phyloP scores from a whole-genome alignment of 495 filamentous ascomycete genomes.

The Bacidia rubella region DNA sequence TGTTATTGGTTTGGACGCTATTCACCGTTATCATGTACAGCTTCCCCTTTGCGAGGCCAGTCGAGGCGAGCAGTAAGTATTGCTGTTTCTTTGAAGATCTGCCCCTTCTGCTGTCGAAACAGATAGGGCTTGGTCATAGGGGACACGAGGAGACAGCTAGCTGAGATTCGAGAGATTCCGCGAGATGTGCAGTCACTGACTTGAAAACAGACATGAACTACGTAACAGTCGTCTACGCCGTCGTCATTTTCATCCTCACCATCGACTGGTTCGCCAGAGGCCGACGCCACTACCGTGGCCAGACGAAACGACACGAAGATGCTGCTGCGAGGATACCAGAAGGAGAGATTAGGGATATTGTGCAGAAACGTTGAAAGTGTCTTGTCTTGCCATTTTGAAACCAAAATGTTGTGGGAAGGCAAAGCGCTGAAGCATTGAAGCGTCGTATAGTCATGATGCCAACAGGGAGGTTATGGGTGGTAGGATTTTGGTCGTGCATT shows the following conservation, averaged over 20 bases:
- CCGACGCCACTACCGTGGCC: slow-evolving; percentile 26
- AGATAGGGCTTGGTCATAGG: neutral
- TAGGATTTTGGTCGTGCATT: too few relatives aligned
- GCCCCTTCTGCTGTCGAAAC: too few relatives aligned
- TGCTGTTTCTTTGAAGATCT: neutral
- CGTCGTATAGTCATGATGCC: too few relatives aligned
- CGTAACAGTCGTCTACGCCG: slow-evolving; percentile 37
- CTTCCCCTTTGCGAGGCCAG: slow-evolving; percentile 33
- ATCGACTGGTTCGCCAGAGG: slow-evolving; percentile 36
- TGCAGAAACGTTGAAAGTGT: too few relatives aligned
- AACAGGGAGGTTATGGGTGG: too few relatives aligned
- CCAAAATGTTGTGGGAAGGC: too few relatives aligned
- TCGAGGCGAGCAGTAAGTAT: slow-evolving; percentile 21
- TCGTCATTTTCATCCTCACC: slow-evolving; percentile 29
- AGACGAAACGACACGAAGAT: slow-evolving; percentile 11
- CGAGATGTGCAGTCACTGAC: neutral
- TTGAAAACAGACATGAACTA: slow-evolving; percentile 39
- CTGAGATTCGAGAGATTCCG: neutral
- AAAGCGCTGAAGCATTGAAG: too few relatives aligned
- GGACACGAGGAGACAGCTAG: too few relatives aligned
- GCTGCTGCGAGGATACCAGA: neutral
- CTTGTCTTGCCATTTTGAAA: too few relatives aligned
- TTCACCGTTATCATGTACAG: slow-evolving; percentile 43
- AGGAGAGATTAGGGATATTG: too few relatives aligned
- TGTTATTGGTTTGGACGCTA: slow-evolving; percentile 36